Evolutionary conservation across 163 green algal genomes (phyloP).

Genomic region (Prototheca wickerhamii): DNA sequence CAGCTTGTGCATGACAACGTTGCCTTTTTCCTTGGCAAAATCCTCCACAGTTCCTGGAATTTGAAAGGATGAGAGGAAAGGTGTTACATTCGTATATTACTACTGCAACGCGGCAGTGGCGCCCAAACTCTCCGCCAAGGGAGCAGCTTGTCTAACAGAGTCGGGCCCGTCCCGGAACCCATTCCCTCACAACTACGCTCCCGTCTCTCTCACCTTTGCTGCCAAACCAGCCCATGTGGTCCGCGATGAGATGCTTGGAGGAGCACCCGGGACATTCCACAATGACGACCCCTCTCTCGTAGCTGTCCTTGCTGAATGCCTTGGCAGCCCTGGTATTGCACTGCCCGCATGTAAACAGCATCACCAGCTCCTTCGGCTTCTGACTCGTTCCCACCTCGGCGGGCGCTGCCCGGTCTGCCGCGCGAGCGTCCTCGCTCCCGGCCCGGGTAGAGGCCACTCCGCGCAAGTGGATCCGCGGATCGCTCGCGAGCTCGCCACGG

Average conservation of each 20-base stretch:
- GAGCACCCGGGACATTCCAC: slow-evolving; percentile 61
- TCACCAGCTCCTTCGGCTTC: slow-evolving; percentile 27
- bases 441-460: not conserved
- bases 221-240: slow-evolving; percentile 66
- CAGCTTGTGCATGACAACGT: slow-evolving; percentile 1
- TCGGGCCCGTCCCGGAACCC: too few species aligned
- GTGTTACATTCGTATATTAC: too few species aligned
- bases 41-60: slow-evolving; percentile 33
- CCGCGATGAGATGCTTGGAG: slow-evolving; percentile 60
- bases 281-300: slow-evolving; percentile 62
- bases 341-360: slow-evolving; percentile 30
- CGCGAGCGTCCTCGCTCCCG: not conserved
- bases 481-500: too few species aligned
- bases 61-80: too few species aligned
- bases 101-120: too few species aligned
- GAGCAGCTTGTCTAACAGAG: too few species aligned
- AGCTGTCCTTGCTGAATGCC: slow-evolving; percentile 58
- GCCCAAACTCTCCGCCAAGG: too few species aligned
- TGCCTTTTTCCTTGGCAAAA: slow-evolving; percentile 19
- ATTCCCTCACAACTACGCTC: not conserved
- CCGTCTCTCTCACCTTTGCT: slow-evolving; percentile 10
- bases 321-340: slow-evolving; percentile 58
- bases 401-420: not conserved
- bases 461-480: too few species aligned
- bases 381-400: too few species aligned